These are phyloP conservation scores for Cenchrus purpureus DNA, from an alignment of 176 grass and related monocot genomes.

Conservation along the genomic window DNA sequence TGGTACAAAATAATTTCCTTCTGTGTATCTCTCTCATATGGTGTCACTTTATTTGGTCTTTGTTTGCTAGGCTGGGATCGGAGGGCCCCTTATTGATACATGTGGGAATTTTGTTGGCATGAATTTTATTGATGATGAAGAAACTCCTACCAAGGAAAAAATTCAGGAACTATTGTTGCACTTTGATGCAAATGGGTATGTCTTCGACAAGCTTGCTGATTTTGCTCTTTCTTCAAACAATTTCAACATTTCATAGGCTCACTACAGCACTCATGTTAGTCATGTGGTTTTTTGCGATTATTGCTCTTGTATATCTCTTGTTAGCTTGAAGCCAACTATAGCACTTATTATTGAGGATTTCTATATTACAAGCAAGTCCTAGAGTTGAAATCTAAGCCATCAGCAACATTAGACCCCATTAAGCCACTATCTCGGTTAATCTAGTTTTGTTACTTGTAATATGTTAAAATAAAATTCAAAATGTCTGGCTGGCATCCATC, in stretches of 20 bases:
- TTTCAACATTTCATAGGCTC: not conserved
- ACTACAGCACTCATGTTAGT: not conserved
- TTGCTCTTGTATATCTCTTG: not conserved
- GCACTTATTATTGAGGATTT: not conserved
- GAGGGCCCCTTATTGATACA: not conserved
- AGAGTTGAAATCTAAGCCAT: not conserved
- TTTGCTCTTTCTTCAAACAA: not conserved
- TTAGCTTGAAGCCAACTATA: not conserved
- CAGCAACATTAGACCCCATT: not conserved
- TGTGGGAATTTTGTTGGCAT: slow-evolving; percentile 13
- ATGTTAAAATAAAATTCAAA: not conserved
- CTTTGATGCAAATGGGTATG: not conserved
- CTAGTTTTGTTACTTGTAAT: not conserved
- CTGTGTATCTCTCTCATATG: not conserved
- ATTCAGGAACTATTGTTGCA: not conserved
- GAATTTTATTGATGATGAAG: not conserved
- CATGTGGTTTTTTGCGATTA: not conserved
- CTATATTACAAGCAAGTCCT: not conserved
- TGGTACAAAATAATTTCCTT: too few species aligned
- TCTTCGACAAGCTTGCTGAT: not conserved
- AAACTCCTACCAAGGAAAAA: not conserved
- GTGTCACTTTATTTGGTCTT: not conserved
- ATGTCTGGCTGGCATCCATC: not conserved
- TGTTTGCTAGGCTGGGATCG: slow-evolving; percentile 4
- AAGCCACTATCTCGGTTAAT: not conserved